A percentile compares a stretch with the other conserved stretches of the same genome.
These are phyloP conservation scores for Akebia trifoliata DNA, from an alignment of 164 flowering plant genomes.

Conservation along the genomic window DNA sequence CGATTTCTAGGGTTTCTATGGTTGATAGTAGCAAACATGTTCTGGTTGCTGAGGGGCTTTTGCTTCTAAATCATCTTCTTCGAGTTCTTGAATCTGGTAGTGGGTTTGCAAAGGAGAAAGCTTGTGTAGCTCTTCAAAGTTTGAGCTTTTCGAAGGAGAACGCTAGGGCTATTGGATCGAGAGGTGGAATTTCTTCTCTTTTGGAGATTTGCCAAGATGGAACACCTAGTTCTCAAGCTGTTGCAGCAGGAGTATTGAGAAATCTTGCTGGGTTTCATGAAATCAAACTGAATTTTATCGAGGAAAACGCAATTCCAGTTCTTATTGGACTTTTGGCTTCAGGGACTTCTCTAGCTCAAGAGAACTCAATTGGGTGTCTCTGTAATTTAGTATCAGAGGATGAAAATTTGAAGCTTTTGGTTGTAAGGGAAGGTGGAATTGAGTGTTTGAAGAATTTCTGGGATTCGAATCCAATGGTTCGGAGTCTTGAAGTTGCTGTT, in stretches of 20 bases:
- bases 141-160: conserved; percentile 70
- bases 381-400: conserved; percentile 51
- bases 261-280: conserved; percentile 61
- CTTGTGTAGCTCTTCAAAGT: conserved; percentile 63
- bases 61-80: conserved; percentile 60
- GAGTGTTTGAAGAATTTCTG: conserved; percentile 63
- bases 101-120: conserved; percentile 69
- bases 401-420: conserved; percentile 49
- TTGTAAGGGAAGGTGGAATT: conserved; percentile 64
- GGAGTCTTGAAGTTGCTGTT: conserved; percentile 53
- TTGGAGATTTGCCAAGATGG: conserved; percentile 73
- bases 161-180: conserved; percentile 69
- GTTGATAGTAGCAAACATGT: conserved; percentile 67
- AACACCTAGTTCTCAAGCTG: conserved; percentile 71
- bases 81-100: conserved; percentile 82
- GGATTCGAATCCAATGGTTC: conserved; percentile 44
- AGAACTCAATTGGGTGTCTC: conserved; percentile 72
- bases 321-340: conserved; percentile 49
- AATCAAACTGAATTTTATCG: conserved; percentile 54
- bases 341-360: conserved; percentile 68
- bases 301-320: conserved; percentile 58
- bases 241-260: conserved; percentile 73
- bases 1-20: conserved; percentile 66
- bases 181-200: conserved; percentile 77
- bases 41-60: conserved; percentile 67